phyloP scores from a whole-genome alignment of 1,284 basidiomycete species.

The Ceratobasidium sp. region DNA sequence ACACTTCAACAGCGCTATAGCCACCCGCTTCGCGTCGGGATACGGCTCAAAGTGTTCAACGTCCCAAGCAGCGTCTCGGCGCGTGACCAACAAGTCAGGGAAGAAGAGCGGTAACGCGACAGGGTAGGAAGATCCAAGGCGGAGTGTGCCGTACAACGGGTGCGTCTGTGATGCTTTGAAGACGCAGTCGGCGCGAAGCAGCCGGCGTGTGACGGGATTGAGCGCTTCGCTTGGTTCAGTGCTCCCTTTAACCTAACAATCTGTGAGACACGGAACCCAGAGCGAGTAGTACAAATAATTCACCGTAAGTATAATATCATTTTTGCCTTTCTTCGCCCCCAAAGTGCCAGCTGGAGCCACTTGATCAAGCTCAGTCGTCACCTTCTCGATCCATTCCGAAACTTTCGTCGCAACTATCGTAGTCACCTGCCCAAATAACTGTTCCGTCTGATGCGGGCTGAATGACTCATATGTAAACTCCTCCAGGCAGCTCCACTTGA shows the following conservation, averaged over 20 bases:
- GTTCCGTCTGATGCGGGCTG: not conserved
- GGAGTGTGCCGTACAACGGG: not conserved
- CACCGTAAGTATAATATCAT: not conserved
- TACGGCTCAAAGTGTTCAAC: not conserved
- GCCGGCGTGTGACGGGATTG: not conserved
- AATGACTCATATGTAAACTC: not conserved
- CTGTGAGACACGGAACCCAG: too few species aligned
- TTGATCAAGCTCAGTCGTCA: not conserved
- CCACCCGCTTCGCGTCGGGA: not conserved
- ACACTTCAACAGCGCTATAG: not conserved
- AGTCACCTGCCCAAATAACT: not conserved
- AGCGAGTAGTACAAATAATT: not conserved
- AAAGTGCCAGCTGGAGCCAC: not conserved
- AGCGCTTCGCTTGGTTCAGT: not conserved
- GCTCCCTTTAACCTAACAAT: not conserved
- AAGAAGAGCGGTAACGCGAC: not conserved
- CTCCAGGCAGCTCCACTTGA: not conserved
- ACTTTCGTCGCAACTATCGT: not conserved
- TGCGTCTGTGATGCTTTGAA: not conserved
- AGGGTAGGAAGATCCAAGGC: not conserved
- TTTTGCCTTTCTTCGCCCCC: not conserved
- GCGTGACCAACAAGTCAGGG: not conserved
- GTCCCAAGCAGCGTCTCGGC: not conserved
- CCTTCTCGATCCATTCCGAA: not conserved
- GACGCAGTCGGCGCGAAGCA: constrained; percentile 5